Evolutionary conservation across 106 monocot genomes (phyloP), one percentile per base, ranked within the genome.

Genomic region (Dendrobium huoshanense): DNA sequence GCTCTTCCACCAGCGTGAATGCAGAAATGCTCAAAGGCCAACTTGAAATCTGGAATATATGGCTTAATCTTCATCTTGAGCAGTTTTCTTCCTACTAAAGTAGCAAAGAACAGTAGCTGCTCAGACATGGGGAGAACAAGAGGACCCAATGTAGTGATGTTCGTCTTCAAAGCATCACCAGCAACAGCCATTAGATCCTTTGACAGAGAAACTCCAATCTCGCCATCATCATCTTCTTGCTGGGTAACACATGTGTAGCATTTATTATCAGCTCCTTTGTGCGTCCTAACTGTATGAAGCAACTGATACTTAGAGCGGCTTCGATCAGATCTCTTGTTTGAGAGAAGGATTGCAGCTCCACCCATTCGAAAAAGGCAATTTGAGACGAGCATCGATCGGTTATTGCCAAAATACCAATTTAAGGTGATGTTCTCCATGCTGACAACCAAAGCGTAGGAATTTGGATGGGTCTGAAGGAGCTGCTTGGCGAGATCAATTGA

Each of bases 181-280:
- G 93, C 93, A 1, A 90, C 90, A 3, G 78, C 85, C 93, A 93
- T 93, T 22, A 93, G 85, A 43, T 90, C 90, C 55, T 93, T 93
- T 2, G 93, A 90, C 7, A 93, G 87, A 56, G 88, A 67, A 7
- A 93, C 88, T 7, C 93, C 93, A 40, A 88, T 74, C 74, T 87
- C 87, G 7, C 88, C 90, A 11, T 73, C 22, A 2, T 19, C 78
- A 79, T 93, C 93, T 82, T 93, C 88, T 75, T 80, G 65, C 75
- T 90, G 92, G 27, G 76, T 86, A 29, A 90, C 92, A 55, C 92
- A 93, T 10, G 54, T 61, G 79, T 83, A 93, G 79, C 88, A 86
- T 55, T 85, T 88, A 81, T 93, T 87, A 73, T 92, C 89, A 0
- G 89, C 87, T n/a, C 90, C 92, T 49, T 87, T 88, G 72, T 93